Evolutionary conservation across 1,139 yeast species (phyloP).

Genomic region (Candida neerlandica): DNA sequence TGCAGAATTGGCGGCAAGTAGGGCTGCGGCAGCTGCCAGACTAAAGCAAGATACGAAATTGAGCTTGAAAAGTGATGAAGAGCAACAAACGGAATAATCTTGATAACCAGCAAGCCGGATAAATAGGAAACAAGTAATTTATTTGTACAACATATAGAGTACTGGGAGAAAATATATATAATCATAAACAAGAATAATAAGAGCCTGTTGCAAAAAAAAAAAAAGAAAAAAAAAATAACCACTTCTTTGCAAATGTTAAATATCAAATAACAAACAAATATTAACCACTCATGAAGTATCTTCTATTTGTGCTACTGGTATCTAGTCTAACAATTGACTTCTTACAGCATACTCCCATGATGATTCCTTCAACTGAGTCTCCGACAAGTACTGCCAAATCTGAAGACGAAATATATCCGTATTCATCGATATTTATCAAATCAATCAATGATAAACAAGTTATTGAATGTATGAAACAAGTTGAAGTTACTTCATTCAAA

Average conservation of each 20-base stretch:
- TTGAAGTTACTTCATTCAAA: constrained; percentile 7
- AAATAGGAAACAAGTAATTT: neutral
- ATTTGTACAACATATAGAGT: neutral
- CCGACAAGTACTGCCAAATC: neutral
- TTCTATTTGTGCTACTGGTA: neutral
- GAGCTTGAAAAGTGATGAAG: neutral
- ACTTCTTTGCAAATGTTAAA: neutral
- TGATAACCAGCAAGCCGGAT: no score
- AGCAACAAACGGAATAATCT: no score
- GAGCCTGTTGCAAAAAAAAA: constrained; percentile 8
- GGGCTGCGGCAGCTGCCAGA: constrained; percentile 4
- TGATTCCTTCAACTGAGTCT: neutral
- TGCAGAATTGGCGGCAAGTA: constrained; percentile 15
- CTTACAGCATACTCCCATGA: constrained; percentile 7
- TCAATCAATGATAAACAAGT: constrained; percentile 7
- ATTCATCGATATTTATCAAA: constrained; percentile 8
- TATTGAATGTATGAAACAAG: constrained; percentile 12
- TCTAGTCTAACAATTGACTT: constrained; percentile 3
- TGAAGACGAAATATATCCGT: constrained; percentile 5
- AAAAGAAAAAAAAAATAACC: neutral
- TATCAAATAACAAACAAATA: neutral
- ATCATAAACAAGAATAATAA: neutral
- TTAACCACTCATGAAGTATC: neutral
- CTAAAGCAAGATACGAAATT: neutral
- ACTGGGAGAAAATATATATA: neutral